phyloP scores from a whole-genome alignment of 2,329 filamentous ascomycete species.

The Diplocarpon mali region DNA sequence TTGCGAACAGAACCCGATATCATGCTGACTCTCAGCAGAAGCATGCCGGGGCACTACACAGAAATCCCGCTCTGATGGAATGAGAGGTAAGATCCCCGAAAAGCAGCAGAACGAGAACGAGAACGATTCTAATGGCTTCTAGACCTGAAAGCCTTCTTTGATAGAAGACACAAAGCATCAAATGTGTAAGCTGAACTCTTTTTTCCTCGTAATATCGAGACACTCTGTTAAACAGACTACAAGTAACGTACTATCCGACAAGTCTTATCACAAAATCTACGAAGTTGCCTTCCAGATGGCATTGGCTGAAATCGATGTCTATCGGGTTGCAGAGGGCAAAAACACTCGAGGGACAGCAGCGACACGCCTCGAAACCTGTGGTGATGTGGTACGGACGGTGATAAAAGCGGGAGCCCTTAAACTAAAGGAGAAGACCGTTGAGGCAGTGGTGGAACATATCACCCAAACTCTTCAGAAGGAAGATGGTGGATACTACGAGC shows the following conservation, averaged over 20 bases:
- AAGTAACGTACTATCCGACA: constrained; percentile 49
- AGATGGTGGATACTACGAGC: constrained; percentile 53
- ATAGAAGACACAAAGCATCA: constrained; percentile 17
- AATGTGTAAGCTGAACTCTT: constrained; percentile 18
- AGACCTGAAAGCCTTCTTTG: constrained; percentile 25
- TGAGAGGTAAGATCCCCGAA: constrained; percentile 9
- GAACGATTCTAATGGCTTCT: not conserved
- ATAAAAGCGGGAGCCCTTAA: constrained; percentile 58
- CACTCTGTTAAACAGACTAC: not conserved
- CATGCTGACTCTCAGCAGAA: not conserved
- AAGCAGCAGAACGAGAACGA: not conserved
- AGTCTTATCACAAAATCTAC: constrained; percentile 70
- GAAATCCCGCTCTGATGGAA: constrained; percentile 5
- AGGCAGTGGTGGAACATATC: constrained; percentile 71
- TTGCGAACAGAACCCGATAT: not conserved
- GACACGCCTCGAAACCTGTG: constrained; percentile 54
- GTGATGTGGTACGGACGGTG: constrained; percentile 59
- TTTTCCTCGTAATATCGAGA: too few species aligned
- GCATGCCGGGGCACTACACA: not conserved
- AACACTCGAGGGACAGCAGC: constrained; percentile 38
- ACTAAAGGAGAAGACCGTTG: constrained; percentile 67
- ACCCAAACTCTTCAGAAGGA: constrained; percentile 57
- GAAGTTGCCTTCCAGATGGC: constrained; percentile 67
- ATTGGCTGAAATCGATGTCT: constrained; percentile 54
- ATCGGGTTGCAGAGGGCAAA: constrained; percentile 39